Conservation (phyloP, 257 asterid species). For the Haberlea rhodopensis region DNA sequence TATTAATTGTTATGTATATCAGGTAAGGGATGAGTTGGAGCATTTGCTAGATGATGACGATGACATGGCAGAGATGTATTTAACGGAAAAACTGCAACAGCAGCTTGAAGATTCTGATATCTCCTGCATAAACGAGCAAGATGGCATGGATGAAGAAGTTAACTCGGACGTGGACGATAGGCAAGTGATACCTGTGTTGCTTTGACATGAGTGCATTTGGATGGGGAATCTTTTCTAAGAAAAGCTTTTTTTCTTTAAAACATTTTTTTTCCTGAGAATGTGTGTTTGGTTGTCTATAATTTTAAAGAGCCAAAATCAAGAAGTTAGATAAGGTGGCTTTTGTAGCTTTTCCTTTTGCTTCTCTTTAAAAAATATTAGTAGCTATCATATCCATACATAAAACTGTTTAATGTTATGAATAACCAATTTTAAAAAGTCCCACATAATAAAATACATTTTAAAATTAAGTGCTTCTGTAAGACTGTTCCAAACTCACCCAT, state of each 20-base stretch:
- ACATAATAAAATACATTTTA: background rate
- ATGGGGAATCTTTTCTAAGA: background rate
- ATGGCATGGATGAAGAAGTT: slow-evolving; percentile 50
- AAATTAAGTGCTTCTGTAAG: background rate
- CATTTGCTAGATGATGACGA: slow-evolving; percentile 94
- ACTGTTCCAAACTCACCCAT: background rate
- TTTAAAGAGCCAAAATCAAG: background rate
- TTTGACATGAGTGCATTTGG: background rate
- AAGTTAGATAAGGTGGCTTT: background rate
- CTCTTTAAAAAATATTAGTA: background rate
- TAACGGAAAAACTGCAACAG: slow-evolving; percentile 76
- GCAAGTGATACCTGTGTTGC: slow-evolving; percentile 30
- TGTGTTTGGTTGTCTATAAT: background rate
- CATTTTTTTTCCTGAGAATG: background rate
- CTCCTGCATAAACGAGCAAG: slow-evolving; percentile 58
- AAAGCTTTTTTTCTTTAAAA: no score
- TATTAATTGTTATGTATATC: slow-evolving; percentile 24
- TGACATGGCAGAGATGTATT: slow-evolving; percentile 98
- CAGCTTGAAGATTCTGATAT: slow-evolving; percentile 65
- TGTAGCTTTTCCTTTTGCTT: background rate
- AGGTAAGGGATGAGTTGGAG: slow-evolving; percentile 98
- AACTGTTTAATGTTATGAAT: background rate
- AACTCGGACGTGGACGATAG: slow-evolving; percentile 52
- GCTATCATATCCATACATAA: background rate
- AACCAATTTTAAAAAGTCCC: background rate